Evolutionary conservation across 2,329 filamentous ascomycete genomes (phyloP).

Genomic region (Dactylellina drechsleri): DNA sequence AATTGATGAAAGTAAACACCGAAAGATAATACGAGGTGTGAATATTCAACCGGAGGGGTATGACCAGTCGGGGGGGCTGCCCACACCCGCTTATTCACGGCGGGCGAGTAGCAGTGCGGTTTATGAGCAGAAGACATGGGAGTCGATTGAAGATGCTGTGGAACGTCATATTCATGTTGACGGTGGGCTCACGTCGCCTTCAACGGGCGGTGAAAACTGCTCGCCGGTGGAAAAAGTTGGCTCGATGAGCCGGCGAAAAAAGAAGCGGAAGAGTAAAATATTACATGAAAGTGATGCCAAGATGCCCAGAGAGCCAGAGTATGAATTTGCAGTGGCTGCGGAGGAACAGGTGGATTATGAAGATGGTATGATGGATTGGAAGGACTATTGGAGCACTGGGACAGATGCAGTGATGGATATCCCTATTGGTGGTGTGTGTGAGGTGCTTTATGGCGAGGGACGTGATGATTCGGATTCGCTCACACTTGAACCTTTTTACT

Average conservation of each 20-base stretch:
- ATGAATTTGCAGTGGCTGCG: slow-evolving; percentile 18
- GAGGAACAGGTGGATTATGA: slow-evolving; percentile 56
- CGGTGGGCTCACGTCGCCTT: slow-evolving; percentile 45
- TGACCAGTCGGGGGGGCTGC: slow-evolving; percentile 20
- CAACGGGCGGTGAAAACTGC: slow-evolving; percentile 43
- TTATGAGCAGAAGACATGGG: slow-evolving; percentile 46
- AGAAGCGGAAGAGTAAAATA: slow-evolving; percentile 62
- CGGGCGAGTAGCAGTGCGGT: slow-evolving; percentile 32
- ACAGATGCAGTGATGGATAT: slow-evolving; percentile 99
- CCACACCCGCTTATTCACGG: slow-evolving; percentile 27
- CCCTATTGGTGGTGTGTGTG: slow-evolving; percentile 91
- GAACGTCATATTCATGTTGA: slow-evolving; percentile 30
- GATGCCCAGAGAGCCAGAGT: slow-evolving; percentile 39
- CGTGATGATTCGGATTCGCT: slow-evolving; percentile 60
- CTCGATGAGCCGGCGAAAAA: slow-evolving; percentile 37
- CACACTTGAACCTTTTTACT: slow-evolving; percentile 46
- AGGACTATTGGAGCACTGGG: slow-evolving; percentile 84
- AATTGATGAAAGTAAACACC: slow-evolving; percentile 69
- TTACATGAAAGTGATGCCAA: slow-evolving; percentile 47
- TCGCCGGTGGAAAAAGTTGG: slow-evolving; percentile 44
- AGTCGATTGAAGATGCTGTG: slow-evolving; percentile 40
- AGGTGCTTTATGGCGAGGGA: slow-evolving; percentile 83
- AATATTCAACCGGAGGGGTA: slow-evolving; percentile 54
- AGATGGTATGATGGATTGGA: slow-evolving; percentile 72
- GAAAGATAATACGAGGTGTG: slow-evolving; percentile 61